Evolutionary conservation across 2,329 filamentous ascomycete species (phyloP).

Genomic region (Colletotrichum tanaceti): DNA sequence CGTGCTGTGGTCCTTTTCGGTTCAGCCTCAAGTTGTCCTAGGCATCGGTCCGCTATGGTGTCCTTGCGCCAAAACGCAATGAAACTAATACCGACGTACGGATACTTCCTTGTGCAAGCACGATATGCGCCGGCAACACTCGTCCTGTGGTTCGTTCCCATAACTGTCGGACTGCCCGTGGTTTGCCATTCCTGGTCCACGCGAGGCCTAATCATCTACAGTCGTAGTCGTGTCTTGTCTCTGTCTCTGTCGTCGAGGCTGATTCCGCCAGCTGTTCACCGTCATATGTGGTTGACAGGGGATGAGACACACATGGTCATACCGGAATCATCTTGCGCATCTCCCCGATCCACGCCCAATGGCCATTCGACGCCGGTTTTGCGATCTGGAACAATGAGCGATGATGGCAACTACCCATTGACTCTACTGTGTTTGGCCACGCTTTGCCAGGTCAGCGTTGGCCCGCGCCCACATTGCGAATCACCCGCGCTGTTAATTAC

Average conservation of each 20-base stretch:
- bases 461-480: conserved; percentile 28
- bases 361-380: neutral
- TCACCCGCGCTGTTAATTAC: conserved; percentile 34
- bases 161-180: neutral
- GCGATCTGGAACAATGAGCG: neutral
- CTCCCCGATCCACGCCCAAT: neutral
- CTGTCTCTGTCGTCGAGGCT: conserved; percentile 4
- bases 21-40: conserved; percentile 28
- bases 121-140: neutral
- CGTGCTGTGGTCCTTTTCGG: neutral
- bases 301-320: conserved; percentile 11
- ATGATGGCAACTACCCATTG: neutral
- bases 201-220: neutral
- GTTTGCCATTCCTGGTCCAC: neutral
- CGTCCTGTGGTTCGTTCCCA: neutral
- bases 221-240: no score
- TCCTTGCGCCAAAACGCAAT: conserved; percentile 6
- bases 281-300: neutral
- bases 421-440: conserved; percentile 15
- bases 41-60: neutral
- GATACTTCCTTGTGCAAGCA: no score
- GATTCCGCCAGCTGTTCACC: neutral
- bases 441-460: conserved; percentile 30
- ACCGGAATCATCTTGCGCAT: conserved; percentile 11
- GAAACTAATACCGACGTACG: neutral